Evolutionary conservation across 176 grass and related monocot species (phyloP).

Genomic region (Carex myosuroides): DNA sequence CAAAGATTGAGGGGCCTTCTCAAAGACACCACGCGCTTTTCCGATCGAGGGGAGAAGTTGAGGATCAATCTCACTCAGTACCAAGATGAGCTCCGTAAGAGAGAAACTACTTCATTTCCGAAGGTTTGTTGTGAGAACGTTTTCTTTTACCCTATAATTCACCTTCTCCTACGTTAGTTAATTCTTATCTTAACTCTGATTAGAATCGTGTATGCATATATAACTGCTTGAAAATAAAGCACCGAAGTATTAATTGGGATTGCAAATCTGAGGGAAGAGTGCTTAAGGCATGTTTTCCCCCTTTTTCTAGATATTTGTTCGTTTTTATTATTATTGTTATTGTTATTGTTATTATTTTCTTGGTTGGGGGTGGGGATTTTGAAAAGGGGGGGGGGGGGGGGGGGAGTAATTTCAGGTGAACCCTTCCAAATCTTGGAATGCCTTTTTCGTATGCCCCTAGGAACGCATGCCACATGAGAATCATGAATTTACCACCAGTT

Average conservation of each 20-base stretch:
- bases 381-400: no score
- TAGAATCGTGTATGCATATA: not conserved
- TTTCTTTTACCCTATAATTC: not conserved
- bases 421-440: not conserved
- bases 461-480: not conserved
- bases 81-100: not conserved
- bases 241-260: no score
- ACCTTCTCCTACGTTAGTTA: not conserved
- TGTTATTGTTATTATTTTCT: no score
- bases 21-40: not conserved
- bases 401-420: not conserved
- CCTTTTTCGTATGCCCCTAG: not conserved
- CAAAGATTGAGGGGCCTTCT: not conserved
- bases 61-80: not conserved
- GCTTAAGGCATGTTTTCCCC: no score
- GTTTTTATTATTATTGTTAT: no score
- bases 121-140: not conserved
- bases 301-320: no score
- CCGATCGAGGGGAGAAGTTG: constrained; percentile 7
- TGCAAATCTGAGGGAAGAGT: no score
- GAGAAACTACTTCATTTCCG: not conserved
- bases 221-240: not conserved
- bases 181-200: not conserved
- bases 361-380: no score
- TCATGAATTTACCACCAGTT: not conserved